These are phyloP conservation scores for Candida taoyuanica DNA, from an alignment of 805 yeast species.

Conservation along the genomic window DNA sequence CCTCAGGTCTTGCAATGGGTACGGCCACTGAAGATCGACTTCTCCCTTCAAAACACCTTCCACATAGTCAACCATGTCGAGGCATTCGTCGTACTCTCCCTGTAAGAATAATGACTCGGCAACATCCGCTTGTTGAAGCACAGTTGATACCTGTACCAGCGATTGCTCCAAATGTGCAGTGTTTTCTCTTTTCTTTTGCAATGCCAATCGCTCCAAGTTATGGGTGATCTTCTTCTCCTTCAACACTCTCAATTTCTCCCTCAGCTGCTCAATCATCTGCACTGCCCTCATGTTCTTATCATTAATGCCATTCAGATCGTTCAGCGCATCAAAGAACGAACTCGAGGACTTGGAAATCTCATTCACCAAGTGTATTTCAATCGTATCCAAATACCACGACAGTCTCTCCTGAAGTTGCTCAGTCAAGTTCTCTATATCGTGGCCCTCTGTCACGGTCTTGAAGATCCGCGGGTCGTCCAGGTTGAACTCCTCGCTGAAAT, in stretches of 20 bases:
- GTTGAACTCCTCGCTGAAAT: conserved; percentile 61
- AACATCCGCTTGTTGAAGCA: conserved; percentile 41
- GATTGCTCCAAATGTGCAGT: conserved; percentile 60
- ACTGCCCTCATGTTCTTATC: conserved; percentile 49
- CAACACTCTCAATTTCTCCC: conserved; percentile 38
- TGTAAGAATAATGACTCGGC: conserved; percentile 43
- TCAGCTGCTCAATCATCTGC: conserved; percentile 41
- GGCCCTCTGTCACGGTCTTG: conserved; percentile 62
- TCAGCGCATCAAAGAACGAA: conserved; percentile 79
- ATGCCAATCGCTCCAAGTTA: conserved; percentile 47
- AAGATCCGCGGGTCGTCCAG: conserved; percentile 87
- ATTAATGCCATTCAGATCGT: conserved; percentile 66
- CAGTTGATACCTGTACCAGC: conserved; percentile 43
- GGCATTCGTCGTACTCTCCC: conserved; percentile 47
- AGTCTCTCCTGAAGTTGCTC: conserved; percentile 70
- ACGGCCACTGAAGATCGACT: conserved; percentile 39
- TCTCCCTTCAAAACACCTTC: conserved; percentile 59
- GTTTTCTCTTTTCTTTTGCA: conserved; percentile 50
- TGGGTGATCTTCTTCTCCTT: conserved; percentile 45
- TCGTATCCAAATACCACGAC: conserved; percentile 77
- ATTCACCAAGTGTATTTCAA: conserved; percentile 73
- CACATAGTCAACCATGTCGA: conserved; percentile 52
- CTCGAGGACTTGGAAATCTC: conserved; percentile 84
- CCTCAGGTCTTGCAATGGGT: conserved; percentile 28
- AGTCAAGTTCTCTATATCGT: conserved; percentile 45